Evolutionary conservation across 768 basidiomycete species (phyloP).

Genomic region (Mycena epipterygia): DNA sequence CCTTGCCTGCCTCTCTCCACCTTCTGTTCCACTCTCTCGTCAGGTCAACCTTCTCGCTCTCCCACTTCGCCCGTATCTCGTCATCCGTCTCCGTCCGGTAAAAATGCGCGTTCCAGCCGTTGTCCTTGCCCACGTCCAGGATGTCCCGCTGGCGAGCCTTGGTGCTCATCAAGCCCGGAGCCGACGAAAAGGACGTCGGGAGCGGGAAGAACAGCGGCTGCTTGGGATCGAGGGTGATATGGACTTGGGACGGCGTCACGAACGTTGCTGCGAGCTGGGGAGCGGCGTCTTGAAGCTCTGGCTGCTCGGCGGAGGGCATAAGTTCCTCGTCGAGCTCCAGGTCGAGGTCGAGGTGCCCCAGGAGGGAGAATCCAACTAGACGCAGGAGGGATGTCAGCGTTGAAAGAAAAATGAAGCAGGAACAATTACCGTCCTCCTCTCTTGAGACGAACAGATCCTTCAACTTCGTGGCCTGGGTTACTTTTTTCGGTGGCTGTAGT

Average conservation of each 20-base stretch:
- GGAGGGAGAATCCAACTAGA: slow-evolving; percentile 74
- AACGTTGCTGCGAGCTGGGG: slow-evolving; percentile 25
- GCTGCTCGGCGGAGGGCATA: slow-evolving; percentile 35
- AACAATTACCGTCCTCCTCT: slow-evolving; percentile 72
- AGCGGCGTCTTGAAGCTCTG: slow-evolving; percentile 43
- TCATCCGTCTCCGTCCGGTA: slow-evolving; percentile 65
- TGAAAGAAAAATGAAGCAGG: neutral
- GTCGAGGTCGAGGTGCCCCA: slow-evolving; percentile 81
- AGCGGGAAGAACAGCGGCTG: slow-evolving; percentile 77
- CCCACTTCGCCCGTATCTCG: slow-evolving; percentile 80
- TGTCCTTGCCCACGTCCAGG: slow-evolving; percentile 62
- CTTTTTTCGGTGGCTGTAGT: slow-evolving; percentile 31
- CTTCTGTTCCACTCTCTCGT: slow-evolving; percentile 85
- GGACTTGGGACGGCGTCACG: slow-evolving; percentile 20
- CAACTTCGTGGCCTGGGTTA: slow-evolving; percentile 52
- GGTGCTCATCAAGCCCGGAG: slow-evolving; percentile 28
- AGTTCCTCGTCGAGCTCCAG: slow-evolving; percentile 71
- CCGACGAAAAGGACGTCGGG: slow-evolving; percentile 40
- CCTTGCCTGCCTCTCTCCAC: slow-evolving; percentile 81
- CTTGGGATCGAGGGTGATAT: slow-evolving; percentile 63
- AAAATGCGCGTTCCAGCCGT: slow-evolving; percentile 67
- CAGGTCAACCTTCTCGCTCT: slow-evolving; percentile 73
- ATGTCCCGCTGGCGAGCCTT: slow-evolving; percentile 59
- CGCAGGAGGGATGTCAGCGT: slow-evolving; percentile 1
- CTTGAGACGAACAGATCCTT: slow-evolving; percentile 83